Conservation (phyloP, 805 yeast species). For the Teunomyces barrocoloradensis region DNA sequence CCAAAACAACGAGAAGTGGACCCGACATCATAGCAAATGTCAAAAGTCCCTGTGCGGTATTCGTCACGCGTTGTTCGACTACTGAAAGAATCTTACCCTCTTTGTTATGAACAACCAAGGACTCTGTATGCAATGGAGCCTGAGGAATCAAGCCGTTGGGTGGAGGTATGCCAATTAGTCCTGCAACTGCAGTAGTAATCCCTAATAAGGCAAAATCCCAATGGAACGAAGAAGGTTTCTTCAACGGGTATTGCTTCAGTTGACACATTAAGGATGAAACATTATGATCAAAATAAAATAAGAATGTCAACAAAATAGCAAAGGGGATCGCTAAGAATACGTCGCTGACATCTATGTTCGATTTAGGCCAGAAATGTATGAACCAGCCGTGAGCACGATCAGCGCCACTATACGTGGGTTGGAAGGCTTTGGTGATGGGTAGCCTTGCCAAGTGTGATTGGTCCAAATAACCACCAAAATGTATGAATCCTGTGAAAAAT, state of each 20-base stretch:
- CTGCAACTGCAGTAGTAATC: slow-evolving; percentile 81
- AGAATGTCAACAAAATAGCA: slow-evolving; percentile 76
- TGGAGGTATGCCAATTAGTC: slow-evolving; percentile 87
- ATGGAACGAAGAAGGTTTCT: slow-evolving; percentile 87
- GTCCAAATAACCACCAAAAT: slow-evolving; percentile 78
- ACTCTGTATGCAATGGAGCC: slow-evolving; percentile 88
- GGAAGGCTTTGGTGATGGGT: slow-evolving; percentile 69
- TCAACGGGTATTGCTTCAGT: slow-evolving; percentile 72
- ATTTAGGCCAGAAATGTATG: slow-evolving; percentile 65
- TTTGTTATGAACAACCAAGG: slow-evolving; percentile 58
- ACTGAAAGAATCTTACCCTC: slow-evolving; percentile 48
- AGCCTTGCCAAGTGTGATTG: slow-evolving; percentile 56
- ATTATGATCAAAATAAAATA: slow-evolving; percentile 94
- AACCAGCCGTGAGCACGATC: slow-evolving; percentile 66
- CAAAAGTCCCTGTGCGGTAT: slow-evolving; percentile 79
- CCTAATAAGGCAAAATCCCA: slow-evolving; percentile 89
- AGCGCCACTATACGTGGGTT: slow-evolving; percentile 54
- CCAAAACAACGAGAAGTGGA: slow-evolving; percentile 78
- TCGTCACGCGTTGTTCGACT: slow-evolving; percentile 88
- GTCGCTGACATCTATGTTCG: slow-evolving; percentile 61
- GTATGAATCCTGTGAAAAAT: slow-evolving; percentile 90
- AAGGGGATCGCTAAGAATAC: slow-evolving; percentile 91
- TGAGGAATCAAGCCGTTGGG: slow-evolving; percentile 97
- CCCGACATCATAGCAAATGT: slow-evolving; percentile 86
- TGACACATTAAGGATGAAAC: slow-evolving; percentile 94